Percentiles rank a stretch among this genome's conserved stretches.
phyloP scores from a whole-genome alignment of 2,329 filamentous ascomycete genomes.

The Alternaria longipes region DNA sequence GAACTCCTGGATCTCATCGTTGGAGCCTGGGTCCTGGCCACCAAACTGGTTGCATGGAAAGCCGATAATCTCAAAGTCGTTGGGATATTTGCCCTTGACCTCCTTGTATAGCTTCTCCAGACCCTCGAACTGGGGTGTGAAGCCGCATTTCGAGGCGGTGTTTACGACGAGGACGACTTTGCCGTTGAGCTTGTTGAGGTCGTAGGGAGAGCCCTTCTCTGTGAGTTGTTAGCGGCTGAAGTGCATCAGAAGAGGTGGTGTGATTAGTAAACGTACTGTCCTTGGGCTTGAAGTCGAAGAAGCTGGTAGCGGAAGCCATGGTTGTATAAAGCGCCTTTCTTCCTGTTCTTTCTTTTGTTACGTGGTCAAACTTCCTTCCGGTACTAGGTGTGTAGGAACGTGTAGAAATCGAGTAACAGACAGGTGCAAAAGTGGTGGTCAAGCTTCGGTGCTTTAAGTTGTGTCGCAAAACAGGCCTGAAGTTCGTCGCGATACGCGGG shows the following conservation, averaged over 20 bases:
- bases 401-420: not conserved
- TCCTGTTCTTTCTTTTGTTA: slow-evolving; percentile 2
- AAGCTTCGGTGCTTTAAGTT: slow-evolving; percentile 1
- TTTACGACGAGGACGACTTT: slow-evolving; percentile 98
- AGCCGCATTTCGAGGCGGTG: slow-evolving; percentile 98
- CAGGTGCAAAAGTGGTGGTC: slow-evolving; percentile 1
- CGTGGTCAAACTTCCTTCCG: not conserved
- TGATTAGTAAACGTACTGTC: slow-evolving; percentile 69
- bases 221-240: slow-evolving; percentile 14
- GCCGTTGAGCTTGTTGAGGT: slow-evolving; percentile 77
- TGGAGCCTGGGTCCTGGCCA: slow-evolving; percentile 82
- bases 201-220: slow-evolving; percentile 78
- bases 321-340: slow-evolving; percentile 32
- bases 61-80: slow-evolving; percentile 87
- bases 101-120: slow-evolving; percentile 90
- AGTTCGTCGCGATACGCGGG: slow-evolving; percentile 15
- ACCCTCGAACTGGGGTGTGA: slow-evolving; percentile 92
- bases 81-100: slow-evolving; percentile 72
- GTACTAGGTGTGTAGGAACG: not conserved
- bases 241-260: not conserved
- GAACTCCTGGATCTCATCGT: slow-evolving; percentile 71
- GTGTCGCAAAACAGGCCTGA: slow-evolving; percentile 2
- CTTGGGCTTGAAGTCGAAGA: slow-evolving; percentile 86
- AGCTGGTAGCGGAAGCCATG: slow-evolving; percentile 74
- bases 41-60: slow-evolving; percentile 99